phyloP scores from a whole-genome alignment of 805 yeast genomes.

The Tetrapisispora namnaoensis region DNA sequence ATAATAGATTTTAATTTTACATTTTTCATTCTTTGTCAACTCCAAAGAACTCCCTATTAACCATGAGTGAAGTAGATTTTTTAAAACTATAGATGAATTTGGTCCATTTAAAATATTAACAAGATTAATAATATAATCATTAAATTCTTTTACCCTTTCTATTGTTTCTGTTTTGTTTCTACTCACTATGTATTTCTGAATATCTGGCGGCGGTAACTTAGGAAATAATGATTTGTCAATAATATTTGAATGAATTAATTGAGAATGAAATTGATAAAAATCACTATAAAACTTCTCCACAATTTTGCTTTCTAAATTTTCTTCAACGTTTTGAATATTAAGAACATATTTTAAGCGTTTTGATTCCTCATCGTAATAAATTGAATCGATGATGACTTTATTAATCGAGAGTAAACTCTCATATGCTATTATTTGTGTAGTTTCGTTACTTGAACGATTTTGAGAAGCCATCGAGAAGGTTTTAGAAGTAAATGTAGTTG shows the following conservation, averaged over 20 bases:
- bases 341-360: constrained; percentile 14
- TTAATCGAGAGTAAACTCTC: not conserved
- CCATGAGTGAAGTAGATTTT: constrained; percentile 7
- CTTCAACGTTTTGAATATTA: constrained; percentile 6
- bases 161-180: not conserved
- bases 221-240: constrained; percentile 3
- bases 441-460: constrained; percentile 5
- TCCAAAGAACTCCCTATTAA: constrained; percentile 1
- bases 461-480: constrained; percentile 9
- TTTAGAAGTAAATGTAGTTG: constrained; percentile 12
- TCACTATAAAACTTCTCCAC: constrained; percentile 14
- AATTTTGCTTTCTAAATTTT: constrained; percentile 4
- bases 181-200: not conserved
- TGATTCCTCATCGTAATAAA: constrained; percentile 5
- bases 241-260: constrained; percentile 1
- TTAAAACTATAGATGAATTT: not conserved
- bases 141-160: constrained; percentile 8
- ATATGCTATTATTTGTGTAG: not conserved
- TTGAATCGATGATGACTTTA: constrained; percentile 1
- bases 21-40: not conserved
- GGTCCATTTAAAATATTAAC: not conserved
- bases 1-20: constrained; percentile 16
- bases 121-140: constrained; percentile 4
- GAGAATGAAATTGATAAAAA: constrained; percentile 16
- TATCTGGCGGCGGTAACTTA: constrained; percentile 8